Evolutionary conservation across 2,329 filamentous ascomycete genomes (phyloP).

Genomic region (Fusarium lateritium): DNA sequence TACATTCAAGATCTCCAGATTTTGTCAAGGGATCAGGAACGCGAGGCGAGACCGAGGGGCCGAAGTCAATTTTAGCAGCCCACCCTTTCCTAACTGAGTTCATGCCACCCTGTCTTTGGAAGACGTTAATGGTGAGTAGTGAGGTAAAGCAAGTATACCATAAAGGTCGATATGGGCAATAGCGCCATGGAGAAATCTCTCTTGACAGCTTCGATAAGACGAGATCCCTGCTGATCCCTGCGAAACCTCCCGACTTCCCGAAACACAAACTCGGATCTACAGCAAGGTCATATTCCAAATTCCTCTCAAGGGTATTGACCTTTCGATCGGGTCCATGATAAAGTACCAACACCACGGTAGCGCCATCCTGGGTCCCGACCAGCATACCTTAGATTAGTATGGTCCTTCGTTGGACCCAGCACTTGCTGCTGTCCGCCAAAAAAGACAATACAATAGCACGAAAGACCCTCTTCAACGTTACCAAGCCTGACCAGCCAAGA

Average conservation of each 20-base stretch:
- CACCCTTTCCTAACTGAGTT: neutral
- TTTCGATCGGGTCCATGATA: constrained; percentile 10
- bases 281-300: constrained; percentile 34
- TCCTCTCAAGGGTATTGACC: neutral
- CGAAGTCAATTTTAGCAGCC: neutral
- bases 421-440: constrained; percentile 26
- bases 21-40: neutral
- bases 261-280: constrained; percentile 25
- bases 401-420: constrained; percentile 5
- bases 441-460: neutral
- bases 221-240: constrained; percentile 13
- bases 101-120: neutral
- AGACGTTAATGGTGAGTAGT: neutral
- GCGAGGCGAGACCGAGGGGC: constrained; percentile 11
- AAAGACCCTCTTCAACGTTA: neutral
- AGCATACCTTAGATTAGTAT: constrained; percentile 7
- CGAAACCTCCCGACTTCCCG: constrained; percentile 13
- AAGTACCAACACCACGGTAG: constrained; percentile 10
- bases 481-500: neutral
- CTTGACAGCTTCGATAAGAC: constrained; percentile 7
- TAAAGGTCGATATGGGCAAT: neutral
- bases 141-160: neutral
- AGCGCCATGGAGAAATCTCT: neutral
- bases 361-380: constrained; percentile 1
- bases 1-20: constrained; percentile 3